Conservation (phyloP, 352 stramenopile genomes). For the Aphanomyces stellatus region DNA sequence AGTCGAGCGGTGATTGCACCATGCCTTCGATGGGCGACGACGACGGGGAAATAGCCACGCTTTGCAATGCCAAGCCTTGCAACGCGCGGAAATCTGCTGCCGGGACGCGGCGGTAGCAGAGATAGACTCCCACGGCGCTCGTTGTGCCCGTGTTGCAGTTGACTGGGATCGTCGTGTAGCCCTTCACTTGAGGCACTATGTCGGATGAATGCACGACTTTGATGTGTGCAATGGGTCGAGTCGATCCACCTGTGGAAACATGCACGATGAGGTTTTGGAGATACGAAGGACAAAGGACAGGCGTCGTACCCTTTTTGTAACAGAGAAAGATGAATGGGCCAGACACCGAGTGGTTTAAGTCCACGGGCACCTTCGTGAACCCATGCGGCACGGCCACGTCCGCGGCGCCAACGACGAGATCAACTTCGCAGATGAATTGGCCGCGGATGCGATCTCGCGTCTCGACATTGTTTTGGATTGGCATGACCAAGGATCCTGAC, state of each 20-base stretch:
- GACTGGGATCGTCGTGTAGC: neutral
- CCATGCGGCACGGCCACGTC: constrained; percentile 28
- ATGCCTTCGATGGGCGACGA: neutral
- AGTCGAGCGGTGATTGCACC: neutral
- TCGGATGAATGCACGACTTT: neutral
- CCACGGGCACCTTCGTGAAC: constrained; percentile 43
- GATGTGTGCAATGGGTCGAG: constrained; percentile 6
- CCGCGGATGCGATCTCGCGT: neutral
- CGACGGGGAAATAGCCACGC: neutral
- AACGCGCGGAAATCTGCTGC: neutral
- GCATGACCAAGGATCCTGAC: neutral
- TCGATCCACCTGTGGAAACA: neutral
- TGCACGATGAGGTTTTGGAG: neutral
- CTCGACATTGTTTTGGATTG: neutral
- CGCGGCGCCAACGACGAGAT: constrained; percentile 32
- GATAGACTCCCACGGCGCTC: neutral
- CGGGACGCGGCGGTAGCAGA: neutral
- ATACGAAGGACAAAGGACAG: neutral
- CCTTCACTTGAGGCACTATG: neutral
- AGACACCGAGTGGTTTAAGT: constrained; percentile 41
- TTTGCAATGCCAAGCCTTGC: neutral
- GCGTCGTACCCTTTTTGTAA: constrained; percentile 1
- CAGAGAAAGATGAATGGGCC: constrained; percentile 52
- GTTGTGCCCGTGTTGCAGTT: constrained; percentile 7
- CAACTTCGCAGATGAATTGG: constrained; percentile 44